Evolutionary conservation across 345 rosid genomes (phyloP), one percentile per base, ranked within the genome.

Genomic region (Corchorus olitorius): DNA sequence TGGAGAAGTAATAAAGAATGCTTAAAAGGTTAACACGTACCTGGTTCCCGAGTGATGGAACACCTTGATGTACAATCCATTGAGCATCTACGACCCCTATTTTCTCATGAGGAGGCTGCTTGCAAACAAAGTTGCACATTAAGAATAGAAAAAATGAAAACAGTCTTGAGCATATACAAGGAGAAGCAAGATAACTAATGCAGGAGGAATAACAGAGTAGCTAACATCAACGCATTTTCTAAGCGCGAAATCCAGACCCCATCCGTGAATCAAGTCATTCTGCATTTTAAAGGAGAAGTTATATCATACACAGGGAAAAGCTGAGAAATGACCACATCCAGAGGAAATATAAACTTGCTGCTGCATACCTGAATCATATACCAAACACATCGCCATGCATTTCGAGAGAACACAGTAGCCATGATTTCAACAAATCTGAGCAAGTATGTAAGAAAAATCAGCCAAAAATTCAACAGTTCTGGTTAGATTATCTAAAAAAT

Each of bases 361-460:
- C 46, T 48, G 8, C 62, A 60, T 68, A 84, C 99, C 97, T 93
- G 98, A 88, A 96, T 86, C 99, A 96, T 89, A 79, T 93, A 81
- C 98, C 99, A 96, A 70, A 89, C 97, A 80, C 99, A 93, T 4
- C 94, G 94, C 98, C 99, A 96, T 58, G 98, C 98, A 52, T 88
- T 84, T 45, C 88, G 93, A 76, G 98, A 93, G 82, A 96, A 96
- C 63, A 96, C 97, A 6, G 98, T 87, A 74, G 99, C 98, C 99
- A 96, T 96, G 76, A 96, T 93, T 88, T 96, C 98, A 0, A 96
- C 99, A 66, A 96, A 96, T 74, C 99, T 96, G 91, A 66, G 73
- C 11, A 60, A 61, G 33, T 8, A 60, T 77, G 17, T 11, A 54
- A 67, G 61, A 56, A 34, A n/a, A 34, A 60, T 75, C 58, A 61